These are phyloP conservation scores for Tagetes erecta DNA, from an alignment of 129 eudicot species.

Conservation along the genomic window DNA sequence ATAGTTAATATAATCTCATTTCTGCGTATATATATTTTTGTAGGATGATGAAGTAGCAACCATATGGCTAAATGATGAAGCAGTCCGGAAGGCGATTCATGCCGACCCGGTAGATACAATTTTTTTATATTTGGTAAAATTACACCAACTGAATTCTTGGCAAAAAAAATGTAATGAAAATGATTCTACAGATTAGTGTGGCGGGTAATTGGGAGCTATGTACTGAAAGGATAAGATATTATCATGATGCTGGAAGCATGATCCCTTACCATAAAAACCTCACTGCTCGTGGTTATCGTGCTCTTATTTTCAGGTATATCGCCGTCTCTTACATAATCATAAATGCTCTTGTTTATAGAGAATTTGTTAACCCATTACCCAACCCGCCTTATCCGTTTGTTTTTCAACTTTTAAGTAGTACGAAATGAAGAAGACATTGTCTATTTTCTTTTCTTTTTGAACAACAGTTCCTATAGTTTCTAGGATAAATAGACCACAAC, in stretches of 20 bases:
- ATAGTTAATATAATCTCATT: too few relatives aligned
- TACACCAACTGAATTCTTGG: neutral
- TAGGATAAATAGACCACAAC: neutral
- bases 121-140: conserved; percentile 5
- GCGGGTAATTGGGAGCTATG: conserved; percentile 77
- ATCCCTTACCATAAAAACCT: conserved; percentile 85
- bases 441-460: too few relatives aligned
- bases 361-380: neutral
- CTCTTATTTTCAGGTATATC: conserved; percentile 79
- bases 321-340: neutral
- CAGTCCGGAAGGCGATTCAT: conserved; percentile 86
- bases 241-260: conserved; percentile 94
- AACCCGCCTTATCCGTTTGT: neutral
- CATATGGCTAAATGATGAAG: conserved; percentile 76
- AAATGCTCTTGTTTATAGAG: neutral
- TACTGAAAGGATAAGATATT: conserved; percentile 55
- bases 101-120: conserved; percentile 68
- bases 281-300: conserved; percentile 78
- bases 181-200: conserved; percentile 48
- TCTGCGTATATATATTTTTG: too few relatives aligned
- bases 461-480: neutral
- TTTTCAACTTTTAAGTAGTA: neutral
- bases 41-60: conserved; percentile 90
- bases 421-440: neutral
- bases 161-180: neutral